Conservation (phyloP, 2,329 filamentous ascomycete species). For the Phyllosticta citriasiana region DNA sequence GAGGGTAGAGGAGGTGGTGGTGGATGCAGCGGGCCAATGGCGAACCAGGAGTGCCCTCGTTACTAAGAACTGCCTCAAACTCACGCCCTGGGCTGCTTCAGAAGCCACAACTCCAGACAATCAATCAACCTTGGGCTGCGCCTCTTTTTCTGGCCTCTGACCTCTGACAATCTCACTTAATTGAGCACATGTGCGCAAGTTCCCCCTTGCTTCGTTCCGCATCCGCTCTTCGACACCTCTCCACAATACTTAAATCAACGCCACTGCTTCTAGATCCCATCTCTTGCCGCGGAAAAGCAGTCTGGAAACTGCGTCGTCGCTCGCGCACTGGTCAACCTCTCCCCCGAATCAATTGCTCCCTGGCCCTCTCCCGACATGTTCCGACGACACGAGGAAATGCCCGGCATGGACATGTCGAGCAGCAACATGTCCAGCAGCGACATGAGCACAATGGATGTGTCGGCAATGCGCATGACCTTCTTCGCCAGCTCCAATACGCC, state of each 20-base stretch:
- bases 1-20: background rate
- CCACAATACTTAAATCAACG: background rate
- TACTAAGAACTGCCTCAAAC: background rate
- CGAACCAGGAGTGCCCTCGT: background rate
- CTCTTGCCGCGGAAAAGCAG: background rate
- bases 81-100: background rate
- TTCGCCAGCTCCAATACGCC: conserved; percentile 52
- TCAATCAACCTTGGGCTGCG: background rate
- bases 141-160: background rate
- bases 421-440: conserved; percentile 13
- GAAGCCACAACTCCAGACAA: background rate
- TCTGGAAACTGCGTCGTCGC: background rate
- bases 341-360: background rate
- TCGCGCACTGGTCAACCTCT: background rate
- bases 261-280: background rate
- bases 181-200: background rate
- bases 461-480: conserved; percentile 51
- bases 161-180: background rate
- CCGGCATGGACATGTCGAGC: conserved; percentile 10
- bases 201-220: background rate
- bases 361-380: background rate
- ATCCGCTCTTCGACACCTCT: background rate
- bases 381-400: conserved; percentile 3
- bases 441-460: conserved; percentile 22
- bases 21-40: background rate